Conservation (phyloP, 805 yeast genomes). For the Kodamaea laetipori region DNA sequence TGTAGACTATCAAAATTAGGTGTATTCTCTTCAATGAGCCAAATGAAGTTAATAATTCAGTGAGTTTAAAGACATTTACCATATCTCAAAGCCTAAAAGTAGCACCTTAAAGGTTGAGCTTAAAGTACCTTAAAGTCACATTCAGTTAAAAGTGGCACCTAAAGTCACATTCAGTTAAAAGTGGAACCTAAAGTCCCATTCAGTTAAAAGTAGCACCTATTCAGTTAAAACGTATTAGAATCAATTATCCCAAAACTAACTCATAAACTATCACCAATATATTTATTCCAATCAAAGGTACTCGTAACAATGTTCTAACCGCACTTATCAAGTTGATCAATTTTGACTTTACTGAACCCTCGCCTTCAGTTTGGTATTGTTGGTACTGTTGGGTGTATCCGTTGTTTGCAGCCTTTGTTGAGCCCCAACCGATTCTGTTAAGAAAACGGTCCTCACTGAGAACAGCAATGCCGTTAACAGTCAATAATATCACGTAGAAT, state of each 20-base stretch:
- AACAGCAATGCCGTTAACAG: conserved; percentile 75
- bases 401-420: conserved; percentile 16
- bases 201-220: too few relatives aligned
- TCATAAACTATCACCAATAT: conserved; percentile 69
- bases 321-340: conserved; percentile 70
- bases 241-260: conserved; percentile 66
- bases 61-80: too few relatives aligned
- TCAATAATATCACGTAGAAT: conserved; percentile 56
- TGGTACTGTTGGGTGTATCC: conserved; percentile 20
- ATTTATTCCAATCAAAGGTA: conserved; percentile 72
- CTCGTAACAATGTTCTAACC: conserved; percentile 70
- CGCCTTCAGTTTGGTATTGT: conserved; percentile 43
- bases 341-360: conserved; percentile 53
- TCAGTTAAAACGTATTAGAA: too few relatives aligned
- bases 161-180: too few relatives aligned
- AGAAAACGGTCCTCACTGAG: conserved; percentile 79
- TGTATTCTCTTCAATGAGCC: too few relatives aligned
- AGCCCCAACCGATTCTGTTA: conserved; percentile 53
- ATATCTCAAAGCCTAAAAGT: too few relatives aligned
- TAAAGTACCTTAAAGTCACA: too few relatives aligned
- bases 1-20: neutral
- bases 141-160: too few relatives aligned
- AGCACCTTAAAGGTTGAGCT: too few relatives aligned
- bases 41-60: neutral
- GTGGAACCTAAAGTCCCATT: too few relatives aligned